A percentile compares a stretch with the other conserved stretches of the same genome.
Conservation (phyloP, 352 stramenopile species). For the Globisporangium cylindrosporum region DNA sequence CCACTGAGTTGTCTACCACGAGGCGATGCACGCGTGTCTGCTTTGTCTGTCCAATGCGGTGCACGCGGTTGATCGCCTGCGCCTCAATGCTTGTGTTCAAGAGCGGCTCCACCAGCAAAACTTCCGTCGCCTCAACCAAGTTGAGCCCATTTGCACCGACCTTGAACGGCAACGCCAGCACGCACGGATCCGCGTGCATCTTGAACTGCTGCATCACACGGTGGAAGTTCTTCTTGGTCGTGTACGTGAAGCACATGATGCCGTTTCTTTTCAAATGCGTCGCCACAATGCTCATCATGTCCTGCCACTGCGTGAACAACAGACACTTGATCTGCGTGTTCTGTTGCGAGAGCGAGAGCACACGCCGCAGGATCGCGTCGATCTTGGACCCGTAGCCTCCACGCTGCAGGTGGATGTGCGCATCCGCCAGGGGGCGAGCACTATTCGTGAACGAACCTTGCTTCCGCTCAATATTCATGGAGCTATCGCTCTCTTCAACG, state of each 20-base stretch:
- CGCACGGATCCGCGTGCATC: conserved; percentile 38
- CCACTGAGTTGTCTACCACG: conserved; percentile 84
- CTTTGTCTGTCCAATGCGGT: conserved; percentile 88
- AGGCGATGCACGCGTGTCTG: conserved; percentile 88
- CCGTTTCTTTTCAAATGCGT: conserved; percentile 33
- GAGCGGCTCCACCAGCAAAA: conserved; percentile 90
- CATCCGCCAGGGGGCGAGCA: conserved; percentile 9
- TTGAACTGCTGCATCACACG: conserved; percentile 56
- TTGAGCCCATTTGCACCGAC: conserved; percentile 91
- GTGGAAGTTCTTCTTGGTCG: conserved; percentile 49
- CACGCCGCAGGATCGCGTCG: conserved; percentile 51
- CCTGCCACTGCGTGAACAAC: conserved; percentile 91
- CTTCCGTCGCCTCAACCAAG: conserved; percentile 89
- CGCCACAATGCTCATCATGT: conserved; percentile 67
- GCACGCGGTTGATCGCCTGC: conserved; percentile 88
- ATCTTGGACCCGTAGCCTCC: conserved; percentile 69
- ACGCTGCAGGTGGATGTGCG: conserved; percentile 14
- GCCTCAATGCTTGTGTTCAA: conserved; percentile 83
- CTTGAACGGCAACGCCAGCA: conserved; percentile 82
- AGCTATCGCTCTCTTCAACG: conserved; percentile 12
- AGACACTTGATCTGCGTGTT: conserved; percentile 81
- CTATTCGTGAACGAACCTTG: background rate
- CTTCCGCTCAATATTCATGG: background rate
- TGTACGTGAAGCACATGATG: conserved; percentile 74
- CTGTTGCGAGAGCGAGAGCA: conserved; percentile 40